A percentile compares a stretch with the other conserved stretches of the same genome.
phyloP scores from a whole-genome alignment of 225 moss, liverwort and hornwort genomes.

The Anthoceros angustus region DNA sequence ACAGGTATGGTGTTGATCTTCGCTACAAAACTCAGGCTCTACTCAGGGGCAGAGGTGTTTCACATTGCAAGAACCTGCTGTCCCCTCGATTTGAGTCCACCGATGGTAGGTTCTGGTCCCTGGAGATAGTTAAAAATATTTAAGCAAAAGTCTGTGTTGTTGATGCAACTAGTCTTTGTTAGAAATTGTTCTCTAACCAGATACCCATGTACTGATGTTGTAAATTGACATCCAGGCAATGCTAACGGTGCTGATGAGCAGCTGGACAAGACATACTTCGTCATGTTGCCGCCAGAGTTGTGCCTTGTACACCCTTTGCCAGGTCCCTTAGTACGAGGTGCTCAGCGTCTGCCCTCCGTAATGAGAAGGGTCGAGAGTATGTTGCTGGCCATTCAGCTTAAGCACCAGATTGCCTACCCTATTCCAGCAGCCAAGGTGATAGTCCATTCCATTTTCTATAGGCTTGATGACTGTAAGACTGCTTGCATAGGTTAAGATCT shows the following conservation, averaged over 20 bases:
- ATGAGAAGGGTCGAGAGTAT: constrained; percentile 99
- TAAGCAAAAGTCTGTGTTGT: not conserved
- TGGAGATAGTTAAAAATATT: not conserved
- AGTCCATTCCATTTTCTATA: too few relatives aligned
- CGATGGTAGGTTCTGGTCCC: constrained; percentile 35
- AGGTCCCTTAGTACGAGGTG: constrained; percentile 82
- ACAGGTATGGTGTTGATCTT: constrained; percentile 92
- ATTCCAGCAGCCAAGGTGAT: constrained; percentile 80
- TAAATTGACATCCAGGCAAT: constrained; percentile 29
- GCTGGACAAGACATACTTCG: constrained; percentile 91
- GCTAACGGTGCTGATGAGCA: constrained; percentile 48
- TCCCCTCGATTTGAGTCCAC: constrained; percentile 92
- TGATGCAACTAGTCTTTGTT: not conserved
- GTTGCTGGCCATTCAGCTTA: constrained; percentile 86
- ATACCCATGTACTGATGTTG: not conserved
- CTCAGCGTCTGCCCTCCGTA: constrained; percentile 91
- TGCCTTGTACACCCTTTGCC: constrained; percentile 97
- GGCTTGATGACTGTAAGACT: not conserved
- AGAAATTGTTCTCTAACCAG: not conserved
- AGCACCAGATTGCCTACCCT: constrained; percentile 58
- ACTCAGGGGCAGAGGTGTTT: constrained; percentile 89
- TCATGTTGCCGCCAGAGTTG: constrained; percentile 96
- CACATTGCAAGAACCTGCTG: constrained; percentile 90
- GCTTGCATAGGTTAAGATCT: not conserved
- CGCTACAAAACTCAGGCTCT: constrained; percentile 92